Base-by-base conservation (phyloP, 129 eudicot genomes). In the Artemisia annua region DNA sequence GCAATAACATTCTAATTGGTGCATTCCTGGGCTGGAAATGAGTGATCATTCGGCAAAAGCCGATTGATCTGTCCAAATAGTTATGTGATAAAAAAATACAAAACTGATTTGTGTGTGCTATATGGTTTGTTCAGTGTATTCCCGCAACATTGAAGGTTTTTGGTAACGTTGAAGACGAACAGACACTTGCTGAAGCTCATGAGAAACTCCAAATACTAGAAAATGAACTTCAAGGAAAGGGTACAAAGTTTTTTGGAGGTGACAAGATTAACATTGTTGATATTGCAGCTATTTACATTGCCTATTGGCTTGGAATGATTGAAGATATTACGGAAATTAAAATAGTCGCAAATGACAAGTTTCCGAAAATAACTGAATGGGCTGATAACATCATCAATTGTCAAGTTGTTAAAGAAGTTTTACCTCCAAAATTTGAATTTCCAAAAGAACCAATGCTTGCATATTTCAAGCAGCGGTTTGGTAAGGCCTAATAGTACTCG, bases 161-260 rank as follows among this genome's bases (percentile, higher is more conserved):
- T 4, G 6, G 59, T 11, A 66, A 61, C 60, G 14, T 67, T 17
- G 83, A 28, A 16, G 66, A 54, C 7, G 48, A 73, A 52, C 73
- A 67, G 13, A 67, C 51, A 8, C 1, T 59, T 52, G 76, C 56
- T 24, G 72, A 80, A 80, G 79, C 83, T 15, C 13, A 7, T 18
- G 76, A 51, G 43, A 63, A 60, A 3, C 30, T 70, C 3, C 32
- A 32, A 30, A 28, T 63, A 20, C 63, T 66, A 9, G 73, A 72
- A 69, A 56, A 65, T 49, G 67, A 70, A 28, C 67, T 75, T 4
- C 14, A 20, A 0, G 48, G 49, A 16, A 81, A 68, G 22, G 32
- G 32, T 28, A 28, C 32, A 28, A 78, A 68, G 73, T 80, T 60
- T 15, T 80, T 80, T 65, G 82, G 82, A 71, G 82, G 82, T 35